Evolutionary conservation across 805 yeast genomes (phyloP).

Genomic region (Yarrowia sp.): DNA sequence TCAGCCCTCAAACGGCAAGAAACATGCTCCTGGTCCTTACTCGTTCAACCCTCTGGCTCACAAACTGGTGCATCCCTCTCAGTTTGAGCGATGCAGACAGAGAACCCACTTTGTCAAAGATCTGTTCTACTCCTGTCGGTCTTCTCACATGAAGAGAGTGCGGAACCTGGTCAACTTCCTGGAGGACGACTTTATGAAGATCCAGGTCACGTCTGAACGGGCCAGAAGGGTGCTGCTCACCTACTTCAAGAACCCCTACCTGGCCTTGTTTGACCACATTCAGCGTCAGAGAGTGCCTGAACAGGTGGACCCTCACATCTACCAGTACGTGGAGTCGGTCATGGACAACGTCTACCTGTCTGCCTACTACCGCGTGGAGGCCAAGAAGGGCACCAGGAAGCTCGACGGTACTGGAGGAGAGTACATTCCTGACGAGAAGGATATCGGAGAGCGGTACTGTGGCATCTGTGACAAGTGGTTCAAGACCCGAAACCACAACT

Average conservation of each 20-base stretch:
- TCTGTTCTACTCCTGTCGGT: background rate
- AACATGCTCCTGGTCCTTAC: background rate
- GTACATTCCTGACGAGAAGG: slow-evolving; percentile 15
- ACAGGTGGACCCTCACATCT: background rate
- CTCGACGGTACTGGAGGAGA: background rate
- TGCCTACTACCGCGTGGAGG: slow-evolving; percentile 19
- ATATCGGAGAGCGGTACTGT: slow-evolving; percentile 35
- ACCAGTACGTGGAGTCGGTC: background rate
- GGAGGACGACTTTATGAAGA: slow-evolving; percentile 3
- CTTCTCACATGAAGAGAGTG: background rate
- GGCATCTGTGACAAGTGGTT: slow-evolving; percentile 9
- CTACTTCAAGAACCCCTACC: slow-evolving; percentile 22
- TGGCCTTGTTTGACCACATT: slow-evolving; percentile 1
- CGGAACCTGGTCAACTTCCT: background rate
- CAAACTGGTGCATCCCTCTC: background rate
- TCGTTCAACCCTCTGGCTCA: background rate
- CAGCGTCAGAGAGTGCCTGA: background rate
- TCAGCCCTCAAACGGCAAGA: no score
- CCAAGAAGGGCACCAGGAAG: background rate
- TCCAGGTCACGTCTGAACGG: background rate
- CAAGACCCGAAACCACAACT: slow-evolving; percentile 30
- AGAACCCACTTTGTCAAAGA: background rate
- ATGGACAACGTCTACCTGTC: slow-evolving; percentile 27
- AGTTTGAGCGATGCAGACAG: background rate
- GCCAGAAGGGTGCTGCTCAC: background rate